A percentile compares a stretch with the other conserved stretches of the same genome.
phyloP scores from a whole-genome alignment of 768 basidiomycete genomes.

The Mycena rebaudengoi region DNA sequence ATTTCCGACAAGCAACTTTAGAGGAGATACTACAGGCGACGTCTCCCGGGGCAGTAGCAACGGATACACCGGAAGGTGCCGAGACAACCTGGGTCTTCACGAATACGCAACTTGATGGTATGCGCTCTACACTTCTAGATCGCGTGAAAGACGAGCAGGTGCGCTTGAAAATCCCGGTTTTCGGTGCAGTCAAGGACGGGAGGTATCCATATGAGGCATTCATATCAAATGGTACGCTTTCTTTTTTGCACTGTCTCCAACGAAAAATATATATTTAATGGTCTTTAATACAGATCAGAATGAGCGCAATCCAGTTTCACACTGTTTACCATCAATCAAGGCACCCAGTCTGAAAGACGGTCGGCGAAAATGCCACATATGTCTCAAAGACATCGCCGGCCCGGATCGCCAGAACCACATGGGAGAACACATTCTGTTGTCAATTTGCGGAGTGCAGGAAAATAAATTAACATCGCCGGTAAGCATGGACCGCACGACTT shows the following conservation, averaged over 20 bases:
- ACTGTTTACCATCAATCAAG: not conserved
- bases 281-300: not conserved
- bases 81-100: too few relatives aligned
- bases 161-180: too few relatives aligned
- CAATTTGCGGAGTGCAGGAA: slow-evolving; percentile 12
- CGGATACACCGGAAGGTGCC: too few relatives aligned
- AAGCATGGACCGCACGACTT: not conserved
- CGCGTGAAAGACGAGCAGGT: too few relatives aligned
- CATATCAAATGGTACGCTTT: too few relatives aligned
- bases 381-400: not conserved
- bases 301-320: not conserved
- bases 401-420: slow-evolving; percentile 30
- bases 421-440: slow-evolving; percentile 27
- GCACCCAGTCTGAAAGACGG: not conserved
- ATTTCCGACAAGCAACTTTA: not conserved
- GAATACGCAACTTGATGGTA: too few relatives aligned
- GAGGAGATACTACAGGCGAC: not conserved
- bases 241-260: too few relatives aligned
- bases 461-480: not conserved
- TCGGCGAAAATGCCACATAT: slow-evolving; percentile 20
- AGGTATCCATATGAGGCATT: too few relatives aligned
- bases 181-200: too few relatives aligned
- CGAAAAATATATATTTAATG: too few relatives aligned
- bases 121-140: too few relatives aligned
- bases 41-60: too few relatives aligned